Conservation (phyloP, 164 flowering plant genomes). For the Berberis thunbergii region DNA sequence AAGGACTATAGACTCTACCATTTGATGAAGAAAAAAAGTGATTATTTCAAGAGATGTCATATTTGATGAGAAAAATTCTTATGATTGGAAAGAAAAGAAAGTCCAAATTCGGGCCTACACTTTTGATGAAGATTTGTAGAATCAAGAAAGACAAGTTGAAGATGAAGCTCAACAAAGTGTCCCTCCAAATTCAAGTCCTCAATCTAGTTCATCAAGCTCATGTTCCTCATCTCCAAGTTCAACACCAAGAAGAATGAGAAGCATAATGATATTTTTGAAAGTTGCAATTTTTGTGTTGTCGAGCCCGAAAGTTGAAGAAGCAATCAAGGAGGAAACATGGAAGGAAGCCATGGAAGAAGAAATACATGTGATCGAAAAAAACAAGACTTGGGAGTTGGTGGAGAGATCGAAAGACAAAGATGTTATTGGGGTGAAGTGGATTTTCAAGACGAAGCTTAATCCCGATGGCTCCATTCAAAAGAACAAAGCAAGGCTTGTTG, state of each 20-base stretch:
- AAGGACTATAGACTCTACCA: neutral
- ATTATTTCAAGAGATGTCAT: neutral
- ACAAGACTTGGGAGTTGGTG: neutral
- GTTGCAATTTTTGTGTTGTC: neutral
- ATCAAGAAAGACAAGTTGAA: neutral
- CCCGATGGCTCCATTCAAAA: too few species aligned
- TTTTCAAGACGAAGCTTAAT: too few species aligned
- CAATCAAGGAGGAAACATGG: neutral
- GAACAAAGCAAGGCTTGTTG: too few species aligned
- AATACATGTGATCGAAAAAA: too few species aligned
- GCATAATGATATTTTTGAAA: neutral
- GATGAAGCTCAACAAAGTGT: neutral
- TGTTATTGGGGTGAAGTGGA: too few species aligned
- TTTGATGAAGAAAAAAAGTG: neutral
- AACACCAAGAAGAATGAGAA: neutral
- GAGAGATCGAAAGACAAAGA: neutral
- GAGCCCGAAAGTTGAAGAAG: neutral
- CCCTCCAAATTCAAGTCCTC: neutral
- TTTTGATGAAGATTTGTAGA: neutral
- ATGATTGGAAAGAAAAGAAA: neutral
- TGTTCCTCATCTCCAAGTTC: neutral
- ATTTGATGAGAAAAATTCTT: neutral
- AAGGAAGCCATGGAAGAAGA: neutral
- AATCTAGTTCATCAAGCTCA: neutral
- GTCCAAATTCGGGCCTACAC: neutral